Evolutionary conservation across 2,329 filamentous ascomycete genomes (phyloP), one percentile per base, ranked within the genome.

Genomic region (Davidsoniella australis): DNA sequence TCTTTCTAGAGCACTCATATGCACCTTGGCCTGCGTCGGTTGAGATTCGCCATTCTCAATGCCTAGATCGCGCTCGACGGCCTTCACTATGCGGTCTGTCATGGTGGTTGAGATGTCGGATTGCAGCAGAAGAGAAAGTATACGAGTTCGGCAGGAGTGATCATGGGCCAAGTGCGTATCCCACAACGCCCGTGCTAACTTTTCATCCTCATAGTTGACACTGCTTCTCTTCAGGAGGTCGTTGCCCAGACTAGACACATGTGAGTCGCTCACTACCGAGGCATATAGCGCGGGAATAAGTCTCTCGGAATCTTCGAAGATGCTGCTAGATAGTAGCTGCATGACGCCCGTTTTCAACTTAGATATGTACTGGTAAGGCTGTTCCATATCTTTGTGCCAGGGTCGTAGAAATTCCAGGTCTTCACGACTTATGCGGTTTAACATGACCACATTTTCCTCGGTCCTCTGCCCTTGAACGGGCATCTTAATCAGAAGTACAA

Each of bases 271-370:
- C 63, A 88, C 88, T 0, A 86, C 80, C 23, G 86, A 81, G 4
- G 88, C 87, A 60, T 84, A 87, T 1, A 96, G 65, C 0, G 86
- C 82, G 0, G 89, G 82, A 10, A 95, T 63, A 57, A 95, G 86
- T 29, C 87, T 79, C 59, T 96, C 85, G 1, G 77, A 66, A 54
- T 95, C 86, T 0, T 69, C 79, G 62, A 98, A 96, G 5, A 88
- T 79, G 4, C 85, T 87, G 58, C 85, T 94, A 2, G 83, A 78
- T 17, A 98, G 67, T 49, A 96, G 78, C 18, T 71, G 76, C 4
- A 82, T 71, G 4, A 77, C 76, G 43, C 78, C 75, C 3, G 57
- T 55, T 76, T 57, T 80, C 68, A 55, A 69, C 64, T 56, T 70
- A 57, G 57, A 69, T 8, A 53, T 48, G 10, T 45, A 20, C 17